Percentiles rank a stretch among this genome's conserved stretches.
Evolutionary conservation across 768 basidiomycete genomes (phyloP).

Genomic region (Kwoniella newhampshirensis): DNA sequence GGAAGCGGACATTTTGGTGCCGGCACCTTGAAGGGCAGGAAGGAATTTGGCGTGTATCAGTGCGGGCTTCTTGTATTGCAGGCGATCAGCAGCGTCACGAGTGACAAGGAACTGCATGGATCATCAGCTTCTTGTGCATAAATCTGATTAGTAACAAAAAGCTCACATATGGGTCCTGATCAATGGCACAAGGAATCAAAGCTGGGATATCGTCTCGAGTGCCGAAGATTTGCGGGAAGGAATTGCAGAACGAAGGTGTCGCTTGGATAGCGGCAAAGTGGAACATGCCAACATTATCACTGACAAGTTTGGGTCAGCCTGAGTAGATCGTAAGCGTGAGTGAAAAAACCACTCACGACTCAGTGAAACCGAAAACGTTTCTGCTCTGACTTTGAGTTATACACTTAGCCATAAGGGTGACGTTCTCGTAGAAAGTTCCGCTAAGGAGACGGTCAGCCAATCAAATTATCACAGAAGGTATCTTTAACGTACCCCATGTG

Average conservation of each 20-base stretch:
- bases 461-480: neutral
- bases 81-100: slow-evolving; percentile 86
- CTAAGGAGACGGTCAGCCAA: slow-evolving; percentile 50
- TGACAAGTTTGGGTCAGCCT: slow-evolving; percentile 55
- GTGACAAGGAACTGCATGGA: slow-evolving; percentile 91
- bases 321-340: slow-evolving; percentile 1
- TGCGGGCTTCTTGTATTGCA: slow-evolving; percentile 93
- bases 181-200: slow-evolving; percentile 96
- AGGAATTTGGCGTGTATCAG: slow-evolving; percentile 96
- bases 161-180: slow-evolving; percentile 61
- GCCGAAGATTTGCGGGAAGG: slow-evolving; percentile 97
- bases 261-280: slow-evolving; percentile 96
- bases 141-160: too few species aligned
- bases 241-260: slow-evolving; percentile 93
- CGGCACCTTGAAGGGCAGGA: slow-evolving; percentile 94
- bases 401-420: slow-evolving; percentile 85
- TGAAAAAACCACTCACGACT: slow-evolving; percentile 68
- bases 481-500: slow-evolving; percentile 63
- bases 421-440: slow-evolving; percentile 89
- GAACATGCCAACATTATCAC: slow-evolving; percentile 96
- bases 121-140: neutral
- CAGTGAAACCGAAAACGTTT: slow-evolving; percentile 93
- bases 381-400: slow-evolving; percentile 91
- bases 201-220: slow-evolving; percentile 76
- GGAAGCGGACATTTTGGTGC: slow-evolving; percentile 99